Base-by-base conservation (phyloP, 2,329 filamentous ascomycete genomes). In the Venturia carpophila region DNA sequence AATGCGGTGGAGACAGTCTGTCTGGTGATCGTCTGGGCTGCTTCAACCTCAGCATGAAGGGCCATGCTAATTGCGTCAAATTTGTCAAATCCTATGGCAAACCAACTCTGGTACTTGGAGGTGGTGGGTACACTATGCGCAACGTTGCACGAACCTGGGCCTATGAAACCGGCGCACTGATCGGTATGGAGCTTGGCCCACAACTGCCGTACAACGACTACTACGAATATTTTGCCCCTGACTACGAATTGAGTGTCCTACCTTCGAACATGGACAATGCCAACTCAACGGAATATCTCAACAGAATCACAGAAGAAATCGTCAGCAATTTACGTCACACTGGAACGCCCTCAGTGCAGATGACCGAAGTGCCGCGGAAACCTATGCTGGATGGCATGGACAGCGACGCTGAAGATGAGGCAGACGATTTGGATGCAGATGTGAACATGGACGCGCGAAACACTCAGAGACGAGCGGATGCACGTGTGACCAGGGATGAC, bases 121-220 rank as follows among this genome's bases (percentile, higher is more conserved):
- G 86, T 49, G 86, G 86, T 69, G 86, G 86, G 47, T 89, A 89
- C 71, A 89, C 86, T 0, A 88, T 88, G 84, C 80, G 86, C 64
- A 89, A 89, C 77, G 69, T 82, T 27, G 79, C 80, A 17, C 80
- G 85, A 61, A 87, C 85, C 0, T 87, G 84, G 85, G 80, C 80
- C 27, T 84, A 80, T 70, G 79, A 97, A 85, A 82, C 80, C 0
- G 93, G 93, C 69, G 84, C 92, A 66, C 83, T 97, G 10, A 90
- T 97, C 24, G 90, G 90, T 37, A 86, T 92, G 67, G 83, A 90
- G 39, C 90, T 97, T 83, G 83, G 86, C 13, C 83, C 88, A 5
- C 87, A 90, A n/a, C 82, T 97, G 49, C 93, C 93, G 0, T 97
- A 92, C 76, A 97, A 96, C 68, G 93, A 97, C 79, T 97, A 97